These are phyloP conservation scores for Rhododendron mucronatum DNA, from an alignment of 148 eudicot species.

Conservation along the genomic window DNA sequence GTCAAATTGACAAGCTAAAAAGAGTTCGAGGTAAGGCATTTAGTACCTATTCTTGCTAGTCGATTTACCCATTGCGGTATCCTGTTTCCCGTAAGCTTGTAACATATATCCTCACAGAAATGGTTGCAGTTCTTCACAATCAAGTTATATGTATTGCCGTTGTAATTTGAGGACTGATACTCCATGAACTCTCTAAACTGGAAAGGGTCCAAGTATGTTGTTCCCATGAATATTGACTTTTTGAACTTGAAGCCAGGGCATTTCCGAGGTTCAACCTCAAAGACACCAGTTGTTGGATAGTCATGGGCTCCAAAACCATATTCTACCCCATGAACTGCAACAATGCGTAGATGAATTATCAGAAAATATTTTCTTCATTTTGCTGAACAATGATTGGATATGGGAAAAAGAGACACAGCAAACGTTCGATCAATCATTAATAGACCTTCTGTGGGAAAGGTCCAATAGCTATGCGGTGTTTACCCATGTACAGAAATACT, in stretches of 20 bases:
- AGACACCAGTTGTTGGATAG: slow-evolving; percentile 73
- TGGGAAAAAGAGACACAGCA: background rate
- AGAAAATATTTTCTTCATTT: background rate
- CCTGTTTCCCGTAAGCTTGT: slow-evolving; percentile 65
- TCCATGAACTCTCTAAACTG: slow-evolving; percentile 75
- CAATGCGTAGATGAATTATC: background rate
- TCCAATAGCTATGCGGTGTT: background rate
- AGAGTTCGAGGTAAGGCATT: background rate
- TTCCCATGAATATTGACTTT: slow-evolving; percentile 73
- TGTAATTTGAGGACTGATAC: slow-evolving; percentile 52
- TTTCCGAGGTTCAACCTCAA: slow-evolving; percentile 86
- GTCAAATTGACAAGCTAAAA: background rate
- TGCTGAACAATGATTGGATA: background rate
- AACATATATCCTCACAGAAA: slow-evolving; percentile 70
- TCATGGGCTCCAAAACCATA: slow-evolving; percentile 95
- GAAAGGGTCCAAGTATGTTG: slow-evolving; percentile 44
- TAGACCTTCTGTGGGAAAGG: background rate
- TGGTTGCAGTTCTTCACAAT: slow-evolving; percentile 83
- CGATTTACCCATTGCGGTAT: slow-evolving; percentile 94
- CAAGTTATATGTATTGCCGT: slow-evolving; percentile 73
- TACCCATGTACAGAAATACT: background rate
- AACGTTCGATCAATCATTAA: background rate
- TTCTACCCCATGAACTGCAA: slow-evolving; percentile 74
- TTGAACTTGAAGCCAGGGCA: slow-evolving; percentile 89
- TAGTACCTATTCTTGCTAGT: slow-evolving; percentile 75